A percentile compares a stretch with the other conserved stretches of the same genome.
These are phyloP conservation scores for Trifolium dubium DNA, from an alignment of 306 rosid genomes.

Conservation along the genomic window DNA sequence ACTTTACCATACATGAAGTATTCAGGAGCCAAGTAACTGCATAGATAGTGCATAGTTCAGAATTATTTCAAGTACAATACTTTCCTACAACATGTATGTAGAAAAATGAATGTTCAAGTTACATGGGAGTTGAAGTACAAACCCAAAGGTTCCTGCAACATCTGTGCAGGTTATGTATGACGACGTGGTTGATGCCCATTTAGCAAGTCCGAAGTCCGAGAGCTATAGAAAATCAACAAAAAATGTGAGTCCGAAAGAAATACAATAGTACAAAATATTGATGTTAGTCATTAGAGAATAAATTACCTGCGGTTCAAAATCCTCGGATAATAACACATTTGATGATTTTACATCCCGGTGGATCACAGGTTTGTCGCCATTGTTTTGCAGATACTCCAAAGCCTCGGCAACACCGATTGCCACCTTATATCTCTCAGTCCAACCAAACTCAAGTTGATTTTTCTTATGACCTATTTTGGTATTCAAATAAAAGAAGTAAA, in stretches of 20 bases:
- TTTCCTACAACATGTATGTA: background rate
- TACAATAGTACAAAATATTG: background rate
- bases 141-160: constrained; percentile 99
- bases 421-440: constrained; percentile 88
- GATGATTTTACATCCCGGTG: constrained; percentile 96
- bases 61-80: constrained; percentile 23
- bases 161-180: constrained; percentile 85
- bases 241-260: constrained; percentile 18
- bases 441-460: constrained; percentile 69
- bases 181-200: constrained; percentile 75
- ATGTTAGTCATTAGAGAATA: constrained; percentile 11
- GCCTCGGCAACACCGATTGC: constrained; percentile 95
- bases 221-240: constrained; percentile 58
- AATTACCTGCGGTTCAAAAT: constrained; percentile 92
- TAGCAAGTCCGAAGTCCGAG: constrained; percentile 99
- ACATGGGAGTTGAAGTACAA: constrained; percentile 39
- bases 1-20: constrained; percentile 98
- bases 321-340: constrained; percentile 81
- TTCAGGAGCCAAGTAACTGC: constrained; percentile 97
- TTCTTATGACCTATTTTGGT: constrained; percentile 64
- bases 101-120: background rate
- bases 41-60: constrained; percentile 40
- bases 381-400: constrained; percentile 79
- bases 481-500: constrained; percentile 30
- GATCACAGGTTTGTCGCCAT: constrained; percentile 63